Percentiles rank a stretch among this genome's conserved stretches.
These are phyloP conservation scores for Penicillium pulvis DNA, from an alignment of 495 filamentous ascomycete genomes.

Conservation along the genomic window DNA sequence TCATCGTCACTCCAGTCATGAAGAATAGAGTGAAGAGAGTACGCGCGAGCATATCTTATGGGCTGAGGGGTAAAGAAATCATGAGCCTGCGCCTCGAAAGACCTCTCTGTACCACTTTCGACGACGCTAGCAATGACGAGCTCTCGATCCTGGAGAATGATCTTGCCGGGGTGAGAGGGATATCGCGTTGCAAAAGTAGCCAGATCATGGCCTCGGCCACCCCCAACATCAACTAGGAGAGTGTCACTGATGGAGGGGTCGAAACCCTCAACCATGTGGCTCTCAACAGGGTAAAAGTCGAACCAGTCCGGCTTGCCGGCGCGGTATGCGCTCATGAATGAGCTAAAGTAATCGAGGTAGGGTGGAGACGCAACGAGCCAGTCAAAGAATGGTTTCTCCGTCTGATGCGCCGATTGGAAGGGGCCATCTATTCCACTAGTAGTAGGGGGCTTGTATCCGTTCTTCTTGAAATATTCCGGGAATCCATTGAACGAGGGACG, in stretches of 20 bases:
- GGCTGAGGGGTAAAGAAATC: constrained; percentile 58
- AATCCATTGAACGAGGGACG: constrained; percentile 31
- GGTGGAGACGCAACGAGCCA: constrained; percentile 28
- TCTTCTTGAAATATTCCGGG: constrained; percentile 32
- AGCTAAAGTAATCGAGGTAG: constrained; percentile 26
- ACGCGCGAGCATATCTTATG: constrained; percentile 39
- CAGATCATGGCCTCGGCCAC: constrained; percentile 52
- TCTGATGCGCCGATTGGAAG: constrained; percentile 34
- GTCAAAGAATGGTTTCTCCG: constrained; percentile 27
- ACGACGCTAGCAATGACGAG: constrained; percentile 39
- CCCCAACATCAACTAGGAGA: constrained; percentile 59
- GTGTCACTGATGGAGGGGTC: constrained; percentile 24
- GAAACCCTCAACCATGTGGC: constrained; percentile 28
- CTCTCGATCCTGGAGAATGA: constrained; percentile 53
- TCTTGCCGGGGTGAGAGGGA: constrained; percentile 33
- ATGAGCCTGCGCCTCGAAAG: constrained; percentile 30
- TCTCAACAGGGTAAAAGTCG: constrained; percentile 28
- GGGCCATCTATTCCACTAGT: constrained; percentile 26
- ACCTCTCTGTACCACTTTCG: constrained; percentile 8
- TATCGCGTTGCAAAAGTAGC: constrained; percentile 36
- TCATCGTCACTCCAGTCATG: constrained; percentile 55
- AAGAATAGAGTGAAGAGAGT: constrained; percentile 45
- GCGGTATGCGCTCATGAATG: constrained; percentile 46
- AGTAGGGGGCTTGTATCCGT: constrained; percentile 28
- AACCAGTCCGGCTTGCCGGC: constrained; percentile 48